Conservation (phyloP, 2,329 filamentous ascomycete genomes). For the Ceratocystis eucalypticola region DNA sequence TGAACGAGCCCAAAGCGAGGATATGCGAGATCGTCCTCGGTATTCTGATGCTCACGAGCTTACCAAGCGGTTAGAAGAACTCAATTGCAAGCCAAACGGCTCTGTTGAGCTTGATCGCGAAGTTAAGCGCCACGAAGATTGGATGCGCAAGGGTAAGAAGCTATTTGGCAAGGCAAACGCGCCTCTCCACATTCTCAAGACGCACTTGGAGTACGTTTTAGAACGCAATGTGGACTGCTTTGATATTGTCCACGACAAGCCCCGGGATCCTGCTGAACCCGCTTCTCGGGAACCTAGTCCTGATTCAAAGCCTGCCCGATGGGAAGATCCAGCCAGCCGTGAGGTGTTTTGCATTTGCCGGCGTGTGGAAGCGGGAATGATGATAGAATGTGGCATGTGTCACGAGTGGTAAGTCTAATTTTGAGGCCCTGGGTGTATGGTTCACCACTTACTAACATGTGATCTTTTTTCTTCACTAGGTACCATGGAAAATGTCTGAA, state of each 20-base stretch:
- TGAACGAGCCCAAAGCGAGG: constrained; percentile 58
- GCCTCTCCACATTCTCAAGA: constrained; percentile 85
- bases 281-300: constrained; percentile 66
- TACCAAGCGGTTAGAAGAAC: constrained; percentile 70
- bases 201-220: constrained; percentile 85
- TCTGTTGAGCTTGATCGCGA: constrained; percentile 89
- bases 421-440: neutral
- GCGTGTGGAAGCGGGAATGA: constrained; percentile 87
- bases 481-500: constrained; percentile 98
- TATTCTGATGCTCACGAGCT: constrained; percentile 86
- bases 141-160: constrained; percentile 98
- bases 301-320: constrained; percentile 38
- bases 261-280: constrained; percentile 79
- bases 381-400: constrained; percentile 98
- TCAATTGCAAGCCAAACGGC: constrained; percentile 84
- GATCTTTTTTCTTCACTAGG: constrained; percentile 34
- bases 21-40: constrained; percentile 66
- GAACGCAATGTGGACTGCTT: constrained; percentile 86
- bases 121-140: constrained; percentile 89
- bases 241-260: constrained; percentile 70
- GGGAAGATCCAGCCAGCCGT: constrained; percentile 47
- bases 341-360: constrained; percentile 98
- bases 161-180: constrained; percentile 97
- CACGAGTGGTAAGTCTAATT: constrained; percentile 69
- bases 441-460: neutral